Evolutionary conservation across 2,329 filamentous ascomycete species (phyloP), one percentile per base, ranked within the genome.

Genomic region (Arthroderma uncinatum): DNA sequence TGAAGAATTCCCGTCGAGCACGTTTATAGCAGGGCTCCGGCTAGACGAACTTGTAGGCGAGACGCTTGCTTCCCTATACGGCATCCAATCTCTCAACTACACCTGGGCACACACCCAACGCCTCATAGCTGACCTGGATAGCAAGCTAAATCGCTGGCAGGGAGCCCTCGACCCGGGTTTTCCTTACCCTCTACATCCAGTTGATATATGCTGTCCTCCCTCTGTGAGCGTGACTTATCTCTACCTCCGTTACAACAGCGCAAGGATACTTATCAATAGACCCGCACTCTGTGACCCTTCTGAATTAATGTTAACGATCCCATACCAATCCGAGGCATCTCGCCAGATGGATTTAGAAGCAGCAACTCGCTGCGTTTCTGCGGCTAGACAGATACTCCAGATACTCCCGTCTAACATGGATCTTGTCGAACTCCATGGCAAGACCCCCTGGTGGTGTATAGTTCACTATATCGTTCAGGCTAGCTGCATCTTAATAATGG

Each of bases 391-490:
- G 4, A 60, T 74, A 34, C 57, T 70, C 1, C 59, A 60, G n/a
- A 57, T 73, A 7, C 58, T 74, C 1, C 71, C 71, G 2, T 64
- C 67, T 23, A 58, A 64, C 16, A 59, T 64, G 0, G 62, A 67
- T 56, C 58, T 68, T 9, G 58, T 60, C 14, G 54, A 58, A 5
- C 55, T 66, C 1, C 71, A 72, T 55, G 58, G 67, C 36, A 63
- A 66, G 21, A 67, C 67, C 1, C 71, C 72, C 2, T 74, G 72
- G 72, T 74, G 71, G 70, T 68, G 66, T 14, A 61, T 70, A n/a
- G 61, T 73, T 14, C 71, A 74, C 55, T 65, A 68, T 50, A 62
- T 75, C 10, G 70, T 72, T 64, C 72, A 74, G 62, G 68, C 71
- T 4, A 62, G 68, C 3, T 63, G 67, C 1, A 60, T 74, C 25